These are phyloP conservation scores for Zygoascus meyerae DNA, from an alignment of 1,139 yeast species.

Conservation along the genomic window DNA sequence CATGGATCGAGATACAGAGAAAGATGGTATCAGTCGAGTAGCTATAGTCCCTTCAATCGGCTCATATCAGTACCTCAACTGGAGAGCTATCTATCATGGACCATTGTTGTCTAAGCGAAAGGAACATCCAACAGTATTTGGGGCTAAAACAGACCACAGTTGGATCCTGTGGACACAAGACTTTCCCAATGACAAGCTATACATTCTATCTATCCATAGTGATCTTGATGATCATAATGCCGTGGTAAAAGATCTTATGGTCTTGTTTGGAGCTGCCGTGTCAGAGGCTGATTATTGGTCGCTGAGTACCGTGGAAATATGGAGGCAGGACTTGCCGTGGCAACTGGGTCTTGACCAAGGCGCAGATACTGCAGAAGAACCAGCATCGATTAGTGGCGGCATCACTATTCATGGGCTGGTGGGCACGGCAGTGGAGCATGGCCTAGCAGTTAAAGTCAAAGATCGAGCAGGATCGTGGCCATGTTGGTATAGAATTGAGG, in stretches of 20 bases:
- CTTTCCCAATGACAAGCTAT: constrained; percentile 36
- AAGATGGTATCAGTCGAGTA: constrained; percentile 29
- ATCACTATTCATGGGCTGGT: constrained; percentile 7
- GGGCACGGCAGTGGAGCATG: background rate
- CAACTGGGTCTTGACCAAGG: constrained; percentile 15
- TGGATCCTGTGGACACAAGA: constrained; percentile 47
- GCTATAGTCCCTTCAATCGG: constrained; percentile 37
- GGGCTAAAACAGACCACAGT: constrained; percentile 30
- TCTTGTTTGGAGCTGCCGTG: constrained; percentile 26
- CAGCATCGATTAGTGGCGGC: constrained; percentile 4
- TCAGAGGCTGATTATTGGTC: constrained; percentile 25
- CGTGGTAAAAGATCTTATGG: constrained; percentile 14
- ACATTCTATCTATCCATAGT: constrained; percentile 29
- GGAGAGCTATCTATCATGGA: constrained; percentile 38
- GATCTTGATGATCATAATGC: constrained; percentile 13
- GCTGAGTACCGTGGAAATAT: constrained; percentile 19
- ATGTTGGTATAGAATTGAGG: constrained; percentile 11
- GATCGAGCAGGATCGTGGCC: constrained; percentile 27
- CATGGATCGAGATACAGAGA: constrained; percentile 29
- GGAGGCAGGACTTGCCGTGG: constrained; percentile 28
- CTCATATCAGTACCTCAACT: constrained; percentile 40
- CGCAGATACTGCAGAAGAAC: constrained; percentile 6
- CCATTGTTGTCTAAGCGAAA: constrained; percentile 17
- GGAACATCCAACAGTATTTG: constrained; percentile 28
- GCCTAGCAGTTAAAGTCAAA: constrained; percentile 7